phyloP scores from a whole-genome alignment of 495 filamentous ascomycete species.

The Hypoxylon lienhwacheense region DNA sequence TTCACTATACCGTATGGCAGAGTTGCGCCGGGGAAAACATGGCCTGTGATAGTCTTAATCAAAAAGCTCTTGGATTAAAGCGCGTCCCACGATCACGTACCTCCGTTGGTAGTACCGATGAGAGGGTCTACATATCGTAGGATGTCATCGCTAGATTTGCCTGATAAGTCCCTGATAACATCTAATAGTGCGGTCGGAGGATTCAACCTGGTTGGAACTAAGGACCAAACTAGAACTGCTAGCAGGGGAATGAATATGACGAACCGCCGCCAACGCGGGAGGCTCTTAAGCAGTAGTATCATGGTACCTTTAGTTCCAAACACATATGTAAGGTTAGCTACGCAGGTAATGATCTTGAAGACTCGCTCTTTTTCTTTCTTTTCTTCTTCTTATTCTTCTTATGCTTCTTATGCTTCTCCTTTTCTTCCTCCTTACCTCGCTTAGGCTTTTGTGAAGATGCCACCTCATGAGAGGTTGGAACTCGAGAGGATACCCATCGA shows the following conservation, averaged over 20 bases:
- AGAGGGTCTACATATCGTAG: slow-evolving; percentile 55
- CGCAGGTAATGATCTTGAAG: no score
- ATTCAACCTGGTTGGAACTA: slow-evolving; percentile 38
- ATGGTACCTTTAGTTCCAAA: no score
- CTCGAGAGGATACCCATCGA: slow-evolving; percentile 11
- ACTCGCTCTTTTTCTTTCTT: no score
- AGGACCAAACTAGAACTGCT: slow-evolving; percentile 36
- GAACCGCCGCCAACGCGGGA: slow-evolving; percentile 44
- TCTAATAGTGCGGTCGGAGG: slow-evolving; percentile 32
- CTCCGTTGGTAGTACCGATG: slow-evolving; percentile 65
- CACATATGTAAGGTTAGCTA: no score
- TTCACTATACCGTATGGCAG: slow-evolving; percentile 61
- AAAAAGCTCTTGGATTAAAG: not conserved
- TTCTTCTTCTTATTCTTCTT: no score
- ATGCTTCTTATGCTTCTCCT: slow-evolving; percentile 1
- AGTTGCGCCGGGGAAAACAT: slow-evolving; percentile 74
- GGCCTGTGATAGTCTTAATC: slow-evolving; percentile 40
- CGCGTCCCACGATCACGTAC: slow-evolving; percentile 39
- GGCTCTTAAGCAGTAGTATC: slow-evolving; percentile 36
- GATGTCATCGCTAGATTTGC: slow-evolving; percentile 35
- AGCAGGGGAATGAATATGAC: slow-evolving; percentile 34
- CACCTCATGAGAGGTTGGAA: slow-evolving; percentile 12
- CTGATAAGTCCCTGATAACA: slow-evolving; percentile 19
- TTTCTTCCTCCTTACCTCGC: slow-evolving; percentile 18
- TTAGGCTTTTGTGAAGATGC: slow-evolving; percentile 11